phyloP scores from a whole-genome alignment of 2,329 filamentous ascomycete genomes.

The Aspergillus neoniger region DNA sequence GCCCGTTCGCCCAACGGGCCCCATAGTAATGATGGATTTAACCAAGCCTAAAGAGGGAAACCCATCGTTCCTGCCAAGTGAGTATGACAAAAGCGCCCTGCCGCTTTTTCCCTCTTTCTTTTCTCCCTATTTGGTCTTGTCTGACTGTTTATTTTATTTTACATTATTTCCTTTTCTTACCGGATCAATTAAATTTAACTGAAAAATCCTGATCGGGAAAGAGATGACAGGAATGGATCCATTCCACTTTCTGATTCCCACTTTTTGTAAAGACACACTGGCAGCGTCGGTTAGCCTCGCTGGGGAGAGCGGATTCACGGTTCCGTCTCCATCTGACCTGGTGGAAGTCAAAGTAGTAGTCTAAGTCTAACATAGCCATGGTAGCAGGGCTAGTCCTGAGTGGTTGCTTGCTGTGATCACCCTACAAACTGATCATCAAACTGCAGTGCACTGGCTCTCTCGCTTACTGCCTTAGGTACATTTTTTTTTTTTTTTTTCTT shows the following conservation, averaged over 20 bases:
- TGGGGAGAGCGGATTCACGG: background rate
- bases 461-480: conserved; percentile 8
- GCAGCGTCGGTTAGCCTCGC: background rate
- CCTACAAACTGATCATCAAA: conserved; percentile 20
- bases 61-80: background rate
- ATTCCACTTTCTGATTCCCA: background rate
- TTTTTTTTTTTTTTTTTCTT: no score
- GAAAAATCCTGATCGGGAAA: background rate
- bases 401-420: conserved; percentile 18
- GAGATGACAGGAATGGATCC: background rate
- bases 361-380: conserved; percentile 18
- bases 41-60: background rate
- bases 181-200: background rate
- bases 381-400: background rate
- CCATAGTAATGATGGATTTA: background rate
- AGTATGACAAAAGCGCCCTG: background rate
- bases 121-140: background rate
- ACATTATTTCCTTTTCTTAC: background rate
- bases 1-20: conserved; percentile 3
- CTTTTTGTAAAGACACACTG: background rate
- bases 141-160: background rate
- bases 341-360: no score
- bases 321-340: background rate
- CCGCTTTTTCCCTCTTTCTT: background rate
- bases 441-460: background rate